Evolutionary conservation across 371 early-diverging fungal species (phyloP), one percentile per base, ranked within the genome.

Genomic region (Mortierella sp.): DNA sequence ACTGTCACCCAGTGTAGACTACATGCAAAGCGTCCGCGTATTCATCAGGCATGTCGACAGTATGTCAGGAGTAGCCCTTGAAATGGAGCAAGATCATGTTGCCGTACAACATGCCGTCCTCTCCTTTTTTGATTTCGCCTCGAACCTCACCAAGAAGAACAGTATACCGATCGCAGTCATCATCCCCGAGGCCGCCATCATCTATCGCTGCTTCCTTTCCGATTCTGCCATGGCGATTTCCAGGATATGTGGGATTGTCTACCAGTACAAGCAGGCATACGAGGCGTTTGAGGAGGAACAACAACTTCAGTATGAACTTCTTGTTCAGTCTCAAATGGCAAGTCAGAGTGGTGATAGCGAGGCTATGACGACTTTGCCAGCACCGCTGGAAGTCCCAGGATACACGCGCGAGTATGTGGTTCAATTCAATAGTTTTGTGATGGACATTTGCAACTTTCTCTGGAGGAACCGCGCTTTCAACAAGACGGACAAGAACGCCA

Each of bases 211-310:
- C 44, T 93, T 92, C 78, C 89, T 92, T 70, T 90, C 93, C 0
- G 76, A 84, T 13, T 87, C 87, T 16, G 92, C 90, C 21, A 91
- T 92, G 92, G 85, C 93, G 3, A 73, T 91, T 3, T 89, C 90
- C 24, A 80, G 94, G 71, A 89, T 92, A 13, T 94, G 94, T 74
- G 91, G 91, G n/a, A 88, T 93, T 47, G 80, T 94, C 13, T 80
- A 86, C 55, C 89, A 89, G 76, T 89, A 76, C 72, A 86, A 80
- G 72, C 42, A 70, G 24, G 77, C 80, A 38, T 82, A 81, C 73
- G 78, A 81, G 38, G 77, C 72, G 6, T 86, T 88, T 54, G 77
- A 86, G 31, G 72, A 70, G 34, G 78, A 76, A 31, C 87, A 73
- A n/a, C 77, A 83, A 58, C 26, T 72, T 10, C 71, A 80, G 63